phyloP scores from a whole-genome alignment of 2,329 filamentous ascomycete genomes.

The Malbranchea zuffiana region DNA sequence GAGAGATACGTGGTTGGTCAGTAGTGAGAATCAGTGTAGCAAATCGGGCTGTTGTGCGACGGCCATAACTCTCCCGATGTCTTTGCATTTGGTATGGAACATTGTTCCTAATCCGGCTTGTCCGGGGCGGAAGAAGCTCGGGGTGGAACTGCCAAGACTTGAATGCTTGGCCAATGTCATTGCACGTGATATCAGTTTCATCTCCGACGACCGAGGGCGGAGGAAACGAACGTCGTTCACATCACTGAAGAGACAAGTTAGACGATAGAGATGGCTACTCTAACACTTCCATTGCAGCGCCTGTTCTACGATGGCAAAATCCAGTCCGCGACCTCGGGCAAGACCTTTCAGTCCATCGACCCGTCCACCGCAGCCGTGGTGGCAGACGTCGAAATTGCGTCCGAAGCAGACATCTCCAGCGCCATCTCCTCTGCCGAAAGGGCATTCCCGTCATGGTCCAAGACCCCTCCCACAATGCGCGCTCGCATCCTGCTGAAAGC shows the following conservation, averaged over 20 bases:
- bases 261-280: slow-evolving; percentile 18
- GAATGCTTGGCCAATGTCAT: neutral
- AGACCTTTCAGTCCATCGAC: slow-evolving; percentile 61
- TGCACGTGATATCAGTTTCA: neutral
- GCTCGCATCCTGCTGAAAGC: slow-evolving; percentile 69
- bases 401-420: slow-evolving; percentile 55
- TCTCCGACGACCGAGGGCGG: neutral
- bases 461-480: slow-evolving; percentile 61
- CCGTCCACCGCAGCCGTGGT: slow-evolving; percentile 60
- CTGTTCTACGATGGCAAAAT: slow-evolving; percentile 65
- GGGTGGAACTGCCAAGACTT: neutral
- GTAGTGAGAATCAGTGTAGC: too few relatives aligned
- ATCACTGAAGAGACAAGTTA: neutral
- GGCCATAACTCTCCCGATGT: too few relatives aligned
- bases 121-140: neutral
- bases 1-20: too few relatives aligned
- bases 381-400: slow-evolving; percentile 61
- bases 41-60: too few relatives aligned
- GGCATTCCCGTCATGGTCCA: slow-evolving; percentile 67
- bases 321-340: slow-evolving; percentile 49
- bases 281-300: slow-evolving; percentile 44
- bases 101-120: slow-evolving; percentile 1
- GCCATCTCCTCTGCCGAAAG: slow-evolving; percentile 59
- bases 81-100: too few relatives aligned
- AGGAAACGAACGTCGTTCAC: neutral